Percentiles rank a stretch among this genome's conserved stretches.
phyloP scores from a whole-genome alignment of 352 stramenopile species.

The Elongisporangium anandrum region DNA sequence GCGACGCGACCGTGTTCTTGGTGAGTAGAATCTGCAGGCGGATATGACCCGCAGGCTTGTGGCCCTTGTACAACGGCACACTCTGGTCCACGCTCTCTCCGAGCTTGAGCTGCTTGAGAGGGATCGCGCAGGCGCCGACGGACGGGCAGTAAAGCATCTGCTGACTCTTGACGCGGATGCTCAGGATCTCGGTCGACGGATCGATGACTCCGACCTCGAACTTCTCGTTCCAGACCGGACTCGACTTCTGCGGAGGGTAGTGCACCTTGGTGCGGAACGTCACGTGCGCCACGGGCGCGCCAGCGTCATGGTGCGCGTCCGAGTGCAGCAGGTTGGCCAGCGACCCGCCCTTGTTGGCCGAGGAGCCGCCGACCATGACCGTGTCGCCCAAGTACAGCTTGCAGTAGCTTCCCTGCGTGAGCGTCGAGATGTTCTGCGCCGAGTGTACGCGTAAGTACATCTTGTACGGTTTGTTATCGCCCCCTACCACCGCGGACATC shows the following conservation, averaged over 20 bases:
- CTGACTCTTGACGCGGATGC: conserved; percentile 72
- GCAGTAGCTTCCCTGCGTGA: conserved; percentile 50
- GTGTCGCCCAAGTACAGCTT: conserved; percentile 68
- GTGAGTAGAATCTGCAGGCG: conserved; percentile 52
- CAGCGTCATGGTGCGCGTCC: conserved; percentile 3
- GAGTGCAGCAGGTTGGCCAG: conserved; percentile 15
- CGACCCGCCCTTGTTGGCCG: conserved; percentile 10
- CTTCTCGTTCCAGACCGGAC: conserved; percentile 76
- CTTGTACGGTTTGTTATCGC: conserved; percentile 10
- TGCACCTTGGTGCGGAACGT: conserved; percentile 61
- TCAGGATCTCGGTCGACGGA: conserved; percentile 45
- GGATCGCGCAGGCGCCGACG: conserved; percentile 54
- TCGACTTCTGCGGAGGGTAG: conserved; percentile 16
- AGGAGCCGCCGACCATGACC: conserved; percentile 36
- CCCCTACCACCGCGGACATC: background rate
- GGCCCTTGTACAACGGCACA: conserved; percentile 52
- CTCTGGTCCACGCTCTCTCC: conserved; percentile 43
- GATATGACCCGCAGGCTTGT: conserved; percentile 32
- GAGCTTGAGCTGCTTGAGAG: conserved; percentile 43
- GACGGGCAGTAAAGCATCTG: conserved; percentile 57
- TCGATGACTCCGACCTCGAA: conserved; percentile 54
- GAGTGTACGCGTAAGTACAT: conserved; percentile 71
- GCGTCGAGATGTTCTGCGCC: conserved; percentile 33
- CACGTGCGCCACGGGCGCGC: conserved; percentile 21
- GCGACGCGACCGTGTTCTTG: conserved; percentile 5